phyloP scores from a whole-genome alignment of 495 filamentous ascomycete species.

The Xylaria palmicola region DNA sequence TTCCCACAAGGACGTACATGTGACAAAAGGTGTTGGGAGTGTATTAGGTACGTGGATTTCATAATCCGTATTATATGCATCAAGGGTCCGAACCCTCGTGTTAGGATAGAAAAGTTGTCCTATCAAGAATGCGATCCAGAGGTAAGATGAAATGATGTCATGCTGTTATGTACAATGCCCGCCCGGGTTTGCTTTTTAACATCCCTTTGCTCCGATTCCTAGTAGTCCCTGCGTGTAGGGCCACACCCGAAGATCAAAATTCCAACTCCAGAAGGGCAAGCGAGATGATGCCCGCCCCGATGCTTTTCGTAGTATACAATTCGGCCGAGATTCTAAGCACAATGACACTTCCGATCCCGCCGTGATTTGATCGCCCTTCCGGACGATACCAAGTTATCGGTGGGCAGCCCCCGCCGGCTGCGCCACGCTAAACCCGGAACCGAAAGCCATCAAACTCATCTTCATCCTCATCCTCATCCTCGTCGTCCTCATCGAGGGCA shows the following conservation, averaged over 20 bases:
- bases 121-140: too few species aligned
- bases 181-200: background rate
- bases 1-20: too few species aligned
- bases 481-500: slow-evolving; percentile 54
- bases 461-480: slow-evolving; percentile 57
- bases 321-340: background rate
- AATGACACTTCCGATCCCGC: background rate
- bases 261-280: too few species aligned
- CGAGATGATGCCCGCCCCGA: background rate
- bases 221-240: background rate
- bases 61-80: too few species aligned
- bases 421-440: slow-evolving; percentile 44
- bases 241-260: background rate
- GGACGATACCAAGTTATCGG: background rate
- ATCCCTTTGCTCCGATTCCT: background rate
- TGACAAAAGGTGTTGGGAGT: too few species aligned
- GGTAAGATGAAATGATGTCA: background rate
- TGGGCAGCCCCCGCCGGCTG: background rate
- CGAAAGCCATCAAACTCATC: slow-evolving; percentile 71
- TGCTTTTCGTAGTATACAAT: slow-evolving; percentile 10
- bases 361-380: background rate
- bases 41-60: too few species aligned
- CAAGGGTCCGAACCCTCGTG: too few species aligned
- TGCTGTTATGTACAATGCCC: slow-evolving; percentile 3
- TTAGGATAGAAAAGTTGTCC: too few species aligned